Base-by-base conservation (phyloP, 129 eudicot genomes). In the Pittosporum tobira region DNA sequence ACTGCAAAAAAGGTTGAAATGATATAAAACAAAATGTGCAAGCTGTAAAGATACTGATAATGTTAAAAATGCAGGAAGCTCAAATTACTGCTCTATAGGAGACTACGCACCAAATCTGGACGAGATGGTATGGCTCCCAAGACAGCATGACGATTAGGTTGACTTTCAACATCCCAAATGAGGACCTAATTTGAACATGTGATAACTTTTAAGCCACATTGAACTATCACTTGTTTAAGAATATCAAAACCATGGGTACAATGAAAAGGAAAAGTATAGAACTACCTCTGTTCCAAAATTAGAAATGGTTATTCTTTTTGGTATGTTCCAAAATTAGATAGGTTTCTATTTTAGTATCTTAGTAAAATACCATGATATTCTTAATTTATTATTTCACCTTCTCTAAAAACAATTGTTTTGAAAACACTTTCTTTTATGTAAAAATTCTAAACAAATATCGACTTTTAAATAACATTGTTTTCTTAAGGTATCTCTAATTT, bases 91-190 rank as follows among this genome's bases (percentile, higher is more conserved):
- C 22, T 45, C 7, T 26, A 11, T 14, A 50, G 61, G 38, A 6
- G 34, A 6, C 15, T 23, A 69, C 73, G 3, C 73, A 91, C 96
- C 88, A 91, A 65, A 78, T 91, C 94, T 62, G 98, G 98, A 40
- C 71, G 79, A 29, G 98, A 91, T 59, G 74, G 73, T 60, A 82
- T 20, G 59, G 74, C 87, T 50, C 98, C 98, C 59, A 86, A 52
- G 34, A 68, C 70, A 57, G 94, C 88, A 52, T 83, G 94, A 23
- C 98, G 87, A 70, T 81, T 86, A 53, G 96, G 84, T 61, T 91
- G 98, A 67, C 77, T 64, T 57, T 91, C 98, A 72, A 91, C 85
- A 63, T 91, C 98, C 98, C 98, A 91, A 48, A 91, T 75, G 30
- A 83, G 83, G 55, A 91, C 96, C 98, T 91, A 65, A 66, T 59